A percentile compares a stretch with the other conserved stretches of the same genome.
Evolutionary conservation across 2,329 filamentous ascomycete species (phyloP).

Genomic region (Rutstroemia sp.): DNA sequence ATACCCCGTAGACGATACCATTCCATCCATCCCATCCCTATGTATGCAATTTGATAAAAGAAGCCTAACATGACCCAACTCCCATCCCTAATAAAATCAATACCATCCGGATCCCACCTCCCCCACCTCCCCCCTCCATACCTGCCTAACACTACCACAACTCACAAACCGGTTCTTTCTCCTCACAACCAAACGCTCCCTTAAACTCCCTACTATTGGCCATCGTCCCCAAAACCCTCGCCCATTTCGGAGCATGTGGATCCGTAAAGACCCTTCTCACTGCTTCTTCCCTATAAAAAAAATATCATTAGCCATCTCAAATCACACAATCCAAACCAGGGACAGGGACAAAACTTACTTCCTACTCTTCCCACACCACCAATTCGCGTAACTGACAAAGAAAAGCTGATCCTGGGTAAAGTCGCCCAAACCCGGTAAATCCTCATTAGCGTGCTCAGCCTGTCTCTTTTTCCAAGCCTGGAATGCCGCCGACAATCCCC

Average conservation of each 20-base stretch:
- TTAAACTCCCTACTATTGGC: slow-evolving; percentile 61
- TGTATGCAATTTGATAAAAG: no score
- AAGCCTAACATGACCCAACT: not conserved
- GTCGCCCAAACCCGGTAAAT: slow-evolving; percentile 47
- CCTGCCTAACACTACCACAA: slow-evolving; percentile 45
- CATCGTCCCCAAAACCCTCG: slow-evolving; percentile 55
- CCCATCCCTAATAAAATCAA: not conserved
- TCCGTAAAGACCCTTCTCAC: slow-evolving; percentile 53
- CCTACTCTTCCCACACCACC: slow-evolving; percentile 60
- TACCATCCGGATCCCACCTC: not conserved
- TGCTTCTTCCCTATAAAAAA: slow-evolving; percentile 37
- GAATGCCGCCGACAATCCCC: slow-evolving; percentile 56
- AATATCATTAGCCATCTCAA: no score
- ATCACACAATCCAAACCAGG: no score
- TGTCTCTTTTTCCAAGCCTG: slow-evolving; percentile 57
- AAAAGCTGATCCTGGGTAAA: slow-evolving; percentile 65
- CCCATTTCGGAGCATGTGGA: slow-evolving; percentile 56
- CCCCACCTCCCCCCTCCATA: not conserved
- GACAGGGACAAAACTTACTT: slow-evolving; percentile 25
- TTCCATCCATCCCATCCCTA: no score
- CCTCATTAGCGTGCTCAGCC: slow-evolving; percentile 38
- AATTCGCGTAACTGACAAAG: slow-evolving; percentile 57
- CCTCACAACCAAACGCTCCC: slow-evolving; percentile 58
- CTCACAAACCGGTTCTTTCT: slow-evolving; percentile 60
- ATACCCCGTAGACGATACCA: no score